phyloP scores from a whole-genome alignment of 169 alveolate genomes.

The Cyclospora cayetanensis region DNA sequence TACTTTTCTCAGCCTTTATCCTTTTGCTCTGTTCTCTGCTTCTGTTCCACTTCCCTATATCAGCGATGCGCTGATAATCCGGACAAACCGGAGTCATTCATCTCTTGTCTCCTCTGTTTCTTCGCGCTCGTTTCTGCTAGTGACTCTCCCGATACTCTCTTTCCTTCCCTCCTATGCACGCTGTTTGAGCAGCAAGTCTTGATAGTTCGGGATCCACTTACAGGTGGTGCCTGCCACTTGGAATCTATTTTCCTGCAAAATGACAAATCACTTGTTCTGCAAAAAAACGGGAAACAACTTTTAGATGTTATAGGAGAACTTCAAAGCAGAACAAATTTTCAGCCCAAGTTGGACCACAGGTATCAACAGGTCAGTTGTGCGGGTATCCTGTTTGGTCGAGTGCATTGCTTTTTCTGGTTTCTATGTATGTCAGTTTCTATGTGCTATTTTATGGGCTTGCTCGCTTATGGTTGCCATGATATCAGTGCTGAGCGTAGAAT shows the following conservation, averaged over 20 bases:
- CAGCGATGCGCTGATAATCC: too few relatives aligned
- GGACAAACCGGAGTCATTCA: background rate
- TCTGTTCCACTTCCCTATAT: background rate
- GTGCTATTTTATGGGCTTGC: too few relatives aligned
- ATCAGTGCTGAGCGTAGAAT: too few relatives aligned
- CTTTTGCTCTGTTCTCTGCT: background rate
- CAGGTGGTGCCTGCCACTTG: background rate
- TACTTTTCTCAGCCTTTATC: background rate
- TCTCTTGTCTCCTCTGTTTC: background rate
- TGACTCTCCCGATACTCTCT: too few relatives aligned
- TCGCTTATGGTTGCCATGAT: too few relatives aligned
- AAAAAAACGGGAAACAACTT: constrained; percentile 13
- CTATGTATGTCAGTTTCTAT: too few relatives aligned
- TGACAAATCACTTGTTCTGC: constrained; percentile 6
- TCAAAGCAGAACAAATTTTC: constrained; percentile 6
- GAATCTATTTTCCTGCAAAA: background rate
- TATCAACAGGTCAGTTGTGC: background rate
- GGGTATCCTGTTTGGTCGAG: too few relatives aligned
- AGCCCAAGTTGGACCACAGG: background rate
- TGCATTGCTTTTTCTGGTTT: too few relatives aligned
- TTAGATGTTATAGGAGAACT: constrained; percentile 1
- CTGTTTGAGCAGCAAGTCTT: background rate
- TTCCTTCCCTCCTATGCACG: background rate
- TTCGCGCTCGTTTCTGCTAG: too few relatives aligned
- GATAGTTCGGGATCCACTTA: background rate